Evolutionary conservation across 495 filamentous ascomycete species (phyloP), one percentile per base, ranked within the genome.

Genomic region (Filosporella fistucella): DNA sequence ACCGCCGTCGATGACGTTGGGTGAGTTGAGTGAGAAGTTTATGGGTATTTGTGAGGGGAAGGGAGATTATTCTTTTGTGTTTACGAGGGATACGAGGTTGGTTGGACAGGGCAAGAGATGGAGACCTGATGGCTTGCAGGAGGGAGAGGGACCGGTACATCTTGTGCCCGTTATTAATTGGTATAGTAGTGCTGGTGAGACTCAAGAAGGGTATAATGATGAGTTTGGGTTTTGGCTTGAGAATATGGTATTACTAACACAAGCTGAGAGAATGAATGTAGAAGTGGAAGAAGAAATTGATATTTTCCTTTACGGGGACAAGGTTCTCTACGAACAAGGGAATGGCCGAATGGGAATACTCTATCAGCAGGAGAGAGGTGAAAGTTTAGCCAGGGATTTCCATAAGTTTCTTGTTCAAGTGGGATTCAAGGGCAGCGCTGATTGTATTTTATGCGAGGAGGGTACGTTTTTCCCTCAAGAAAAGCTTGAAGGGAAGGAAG

Each of bases 31-130:
- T 0, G 39, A 50, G 6, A 50, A 42, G 38, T 3, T 50, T 8
- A 50, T 50, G 47, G 9, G 16, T 10, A 44, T 34, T 9, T 50
- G 47, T 25, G 47, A 42, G 20, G 38, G 14, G 20, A 16, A 20
- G 24, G 36, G 36, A 35, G 47, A 50, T 22, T 50, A 50, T 32
- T 50, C 47, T 13, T 50, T 50, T 21, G 44, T 50, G 4, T 50
- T 33, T 26, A 50, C 47, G 6, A 18, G 16, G 13, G 47, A 50
- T 18, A 17, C 21, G 26, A 42, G 47, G 38, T 24, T 29, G 16
- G 23, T 21, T 8, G 12, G n/a, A 13, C 23, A 16, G 10, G 38
- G 40, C 3, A 9, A 6, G 7, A 2, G 21, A n/a, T 50, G 47
- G 47, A 29, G 47, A 17, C 47, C 47, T n/a, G 22, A 23, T 12